Base-by-base conservation (phyloP, 331 rosid genomes). In the Dryas integrifolia region DNA sequence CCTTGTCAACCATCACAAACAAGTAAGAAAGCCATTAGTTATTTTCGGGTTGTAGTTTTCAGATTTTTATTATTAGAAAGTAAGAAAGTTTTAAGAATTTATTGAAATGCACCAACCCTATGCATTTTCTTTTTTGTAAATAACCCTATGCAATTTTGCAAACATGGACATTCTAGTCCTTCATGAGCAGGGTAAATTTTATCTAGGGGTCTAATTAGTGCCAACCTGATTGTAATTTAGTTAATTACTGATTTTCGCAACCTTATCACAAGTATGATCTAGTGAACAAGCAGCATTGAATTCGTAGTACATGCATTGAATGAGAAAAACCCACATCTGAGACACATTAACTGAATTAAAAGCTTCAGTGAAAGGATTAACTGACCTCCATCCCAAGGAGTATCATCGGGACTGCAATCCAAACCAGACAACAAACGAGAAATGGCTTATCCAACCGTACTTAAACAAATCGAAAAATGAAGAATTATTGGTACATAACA, bases 361-460 rank as follows among this genome's bases (percentile, higher is more conserved):
- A 72, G 67, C 47, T 9, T 38, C 61, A 24, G 80, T 26, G 39
- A 45, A 74, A 65, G 77, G 57, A 65, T 71, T 12, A 52, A 81
- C 93, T 83, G 60, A 93, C 98, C 98, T 93, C 98, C 97, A 88
- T 93, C 98, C 98, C 98, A 93, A n/a, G 98, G 94, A 26, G 98
- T 93, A 80, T 93, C 98, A 78, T 93, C 98, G 6, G 98, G 98
- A 68, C 98, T 93, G 97, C 89, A 86, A 87, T 82, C 78, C 77
- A 86, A 83, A 80, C 85, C 85, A 85, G 84, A 85, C 82, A 80
- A 86, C 76, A 84, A 84, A 80, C 63, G 80, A 84, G 83, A 84
- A 84, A 84, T 76, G 70, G 73, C 85, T 86, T 83, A 86, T 74
- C 75, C 81, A 82, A 82, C 75, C 77, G 63, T 57, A 86, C 84